Evolutionary conservation across 1,284 basidiomycete genomes (phyloP).

Genomic region (Ceratobasidium theobromae): DNA sequence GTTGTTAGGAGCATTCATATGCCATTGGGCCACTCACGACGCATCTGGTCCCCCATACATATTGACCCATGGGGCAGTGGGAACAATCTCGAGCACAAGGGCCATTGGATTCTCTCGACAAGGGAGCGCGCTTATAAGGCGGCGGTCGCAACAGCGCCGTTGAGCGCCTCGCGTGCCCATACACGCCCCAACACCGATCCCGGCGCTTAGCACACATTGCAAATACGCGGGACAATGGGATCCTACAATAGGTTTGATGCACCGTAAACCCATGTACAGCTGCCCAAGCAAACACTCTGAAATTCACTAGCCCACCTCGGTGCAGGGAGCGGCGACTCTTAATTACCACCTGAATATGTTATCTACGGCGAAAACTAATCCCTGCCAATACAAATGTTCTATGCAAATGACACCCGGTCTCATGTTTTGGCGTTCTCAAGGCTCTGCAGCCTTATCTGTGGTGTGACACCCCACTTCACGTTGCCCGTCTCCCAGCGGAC

Average conservation of each 20-base stretch:
- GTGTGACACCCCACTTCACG: no score
- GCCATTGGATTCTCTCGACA: no score
- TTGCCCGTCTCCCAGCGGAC: no score
- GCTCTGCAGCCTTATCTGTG: background rate
- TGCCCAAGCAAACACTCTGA: constrained; percentile 9
- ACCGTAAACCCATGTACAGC: background rate
- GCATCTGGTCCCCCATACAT: constrained; percentile 69
- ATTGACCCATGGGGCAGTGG: constrained; percentile 54
- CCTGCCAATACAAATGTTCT: background rate
- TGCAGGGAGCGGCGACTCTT: background rate
- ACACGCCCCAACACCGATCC: constrained; percentile 1
- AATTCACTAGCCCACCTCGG: background rate
- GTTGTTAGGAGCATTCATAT: no score
- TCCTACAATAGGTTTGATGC: constrained; percentile 18
- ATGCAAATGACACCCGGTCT: background rate
- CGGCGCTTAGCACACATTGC: background rate
- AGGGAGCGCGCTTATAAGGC: no score
- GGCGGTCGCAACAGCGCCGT: no score
- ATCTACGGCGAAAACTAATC: background rate
- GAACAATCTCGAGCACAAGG: constrained; percentile 60
- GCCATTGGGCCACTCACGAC: constrained; percentile 52
- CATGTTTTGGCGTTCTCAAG: background rate
- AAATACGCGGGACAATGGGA: constrained; percentile 3
- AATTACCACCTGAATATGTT: background rate
- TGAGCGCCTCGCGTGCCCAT: constrained; percentile 7